Evolutionary conservation across 2,329 filamentous ascomycete genomes (phyloP), one percentile per base, ranked within the genome.

Genomic region (Fusarium coicis): DNA sequence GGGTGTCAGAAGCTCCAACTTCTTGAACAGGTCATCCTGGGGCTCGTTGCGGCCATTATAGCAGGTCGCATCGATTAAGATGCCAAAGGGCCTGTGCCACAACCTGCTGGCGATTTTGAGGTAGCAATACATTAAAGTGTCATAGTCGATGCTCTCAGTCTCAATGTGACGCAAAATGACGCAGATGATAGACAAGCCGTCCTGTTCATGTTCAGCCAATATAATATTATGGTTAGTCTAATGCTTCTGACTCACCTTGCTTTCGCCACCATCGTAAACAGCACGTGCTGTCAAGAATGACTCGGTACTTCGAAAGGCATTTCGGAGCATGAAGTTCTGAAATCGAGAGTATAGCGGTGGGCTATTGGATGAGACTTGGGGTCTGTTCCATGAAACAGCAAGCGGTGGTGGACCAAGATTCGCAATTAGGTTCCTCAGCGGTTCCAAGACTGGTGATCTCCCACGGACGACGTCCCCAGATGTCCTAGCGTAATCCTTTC

Each of bases 281-380:
- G 91, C 90, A 28, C 90, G 86, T 30, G 89, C 88, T 5, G 90
- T 91, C 28, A 91, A 80, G 66, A 91, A 89, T 6, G 90, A 91
- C 73, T 92, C 91, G 0, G 88, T 89, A 73, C 88, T 89, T 42
- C 89, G 86, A 72, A 91, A 91, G 4, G 91, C 91, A 77, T 93
- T 92, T 23, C 88, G 87, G 50, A 93, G 85, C 91, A 93, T 93
- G 76, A 93, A 93, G 72, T 92, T 89, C 73, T 93, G 91, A 73
- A 93, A 93, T 30, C 90, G 85, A 5, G 90, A 92, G 78, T 93
- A 93, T 11, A 88, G 83, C 2, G 89, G 88, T 9, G 91, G 90
- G 23, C 82, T 88, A 71, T 92, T 93, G 32, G 86, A 80, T 2
- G 89, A 88, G n/a, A 93, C 89, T 55, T 88, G 87, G 15, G 91